Base-by-base conservation (phyloP, 768 basidiomycete species). In the Fomitopsis pulvina region DNA sequence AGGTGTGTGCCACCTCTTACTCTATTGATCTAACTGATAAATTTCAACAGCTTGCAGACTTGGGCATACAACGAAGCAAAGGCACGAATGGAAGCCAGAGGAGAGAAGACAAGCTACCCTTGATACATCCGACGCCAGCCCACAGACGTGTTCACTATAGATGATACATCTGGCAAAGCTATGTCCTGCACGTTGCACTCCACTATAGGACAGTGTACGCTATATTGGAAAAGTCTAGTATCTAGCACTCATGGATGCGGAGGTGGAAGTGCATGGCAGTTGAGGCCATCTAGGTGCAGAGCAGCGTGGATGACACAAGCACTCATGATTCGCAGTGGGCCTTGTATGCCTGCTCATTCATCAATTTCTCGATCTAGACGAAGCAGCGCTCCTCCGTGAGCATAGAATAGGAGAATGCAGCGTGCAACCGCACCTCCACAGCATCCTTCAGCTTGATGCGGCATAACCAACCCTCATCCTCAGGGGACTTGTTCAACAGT, bases 21-120 rank as follows among this genome's bases (percentile, higher is more conserved):
- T n/a, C n/a, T n/a, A n/a, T n/a, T n/a, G n/a, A n/a, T n/a, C 30
- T 46, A 21, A 24, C 24, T 9, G 20, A 11, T 25, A 9, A 45
- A 47, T 41, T n/a, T n/a, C 41, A 34, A 51, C 29, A 96, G 92
- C 64, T 87, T 96, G 69, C 87, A 92, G 69, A 81, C 85, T 1
- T 96, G 93, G 92, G 93, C 93, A 27, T 68, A 93, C 63, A 76
- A 83, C 56, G 92, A 96, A 67, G 92, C 92, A 9, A 91, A 92
- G 68, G 74, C 73, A 50, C 75, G 92, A 55, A 90, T 96, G 88
- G 90, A 92, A 60, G 91, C 85, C 11, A 80, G 92, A n/a, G 92
- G 89, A 44, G 93, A 94, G 71, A 81, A 85, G 63, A 85, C 86
- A 66, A 80, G 38, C 32, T 50, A 50, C 28, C 49, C 41, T 12